Conservation (phyloP, 176 grass and related monocot species). For the Pontederia paniculata region DNA sequence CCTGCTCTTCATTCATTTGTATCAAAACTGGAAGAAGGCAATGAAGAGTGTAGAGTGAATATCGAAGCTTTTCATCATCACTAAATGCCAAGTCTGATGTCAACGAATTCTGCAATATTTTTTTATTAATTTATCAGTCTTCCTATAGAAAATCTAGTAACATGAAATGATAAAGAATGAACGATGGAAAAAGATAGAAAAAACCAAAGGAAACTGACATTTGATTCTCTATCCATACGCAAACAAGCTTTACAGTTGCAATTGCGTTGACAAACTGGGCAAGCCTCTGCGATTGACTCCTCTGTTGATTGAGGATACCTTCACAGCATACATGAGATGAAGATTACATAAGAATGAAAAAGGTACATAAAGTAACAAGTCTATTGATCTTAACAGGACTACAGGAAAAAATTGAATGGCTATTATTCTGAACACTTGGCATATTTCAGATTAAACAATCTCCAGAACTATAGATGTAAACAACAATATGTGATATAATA, state of each 20-base stretch:
- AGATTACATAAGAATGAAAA: too few relatives aligned
- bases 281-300: background rate
- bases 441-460: too few relatives aligned
- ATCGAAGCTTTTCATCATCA: background rate
- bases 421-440: too few relatives aligned
- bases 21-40: constrained; percentile 1
- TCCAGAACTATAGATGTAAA: too few relatives aligned
- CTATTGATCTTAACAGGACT: too few relatives aligned
- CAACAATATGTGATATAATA: too few relatives aligned
- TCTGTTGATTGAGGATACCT: constrained; percentile 15
- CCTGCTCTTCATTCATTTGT: constrained; percentile 8
- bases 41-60: constrained; percentile 3
- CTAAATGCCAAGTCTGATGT: background rate
- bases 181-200: background rate
- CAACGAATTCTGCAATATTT: constrained; percentile 1
- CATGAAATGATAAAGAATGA: background rate
- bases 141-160: background rate
- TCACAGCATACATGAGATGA: background rate
- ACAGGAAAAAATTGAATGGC: too few relatives aligned
- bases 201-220: background rate
- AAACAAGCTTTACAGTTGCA: constrained; percentile 17
- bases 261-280: constrained; percentile 8
- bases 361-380: too few relatives aligned
- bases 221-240: background rate
- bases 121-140: background rate